These are phyloP conservation scores for Fusarium newnesense DNA, from an alignment of 2,329 filamentous ascomycete species.

Conservation along the genomic window DNA sequence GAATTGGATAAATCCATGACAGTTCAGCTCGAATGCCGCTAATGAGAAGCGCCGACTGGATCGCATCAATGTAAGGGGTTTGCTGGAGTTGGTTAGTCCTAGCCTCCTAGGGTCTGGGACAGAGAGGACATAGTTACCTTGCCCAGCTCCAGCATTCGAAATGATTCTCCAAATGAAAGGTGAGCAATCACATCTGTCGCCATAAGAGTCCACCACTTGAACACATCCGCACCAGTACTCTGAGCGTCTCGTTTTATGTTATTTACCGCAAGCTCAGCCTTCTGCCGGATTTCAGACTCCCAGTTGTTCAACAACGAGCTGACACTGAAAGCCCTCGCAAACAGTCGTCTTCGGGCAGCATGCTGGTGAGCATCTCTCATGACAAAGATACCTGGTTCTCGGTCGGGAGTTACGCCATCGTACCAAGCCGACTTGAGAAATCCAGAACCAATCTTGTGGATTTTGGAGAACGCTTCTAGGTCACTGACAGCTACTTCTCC, in stretches of 20 bases:
- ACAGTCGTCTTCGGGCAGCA: slow-evolving; percentile 3
- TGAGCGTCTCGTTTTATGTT: background rate
- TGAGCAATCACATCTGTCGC: slow-evolving; percentile 26
- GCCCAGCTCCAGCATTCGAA: slow-evolving; percentile 22
- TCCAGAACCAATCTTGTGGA: slow-evolving; percentile 27
- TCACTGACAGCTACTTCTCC: slow-evolving; percentile 13
- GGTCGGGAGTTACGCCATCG: background rate
- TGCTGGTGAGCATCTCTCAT: slow-evolving; percentile 24
- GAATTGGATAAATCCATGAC: background rate
- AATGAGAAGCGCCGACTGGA: background rate
- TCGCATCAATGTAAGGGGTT: background rate
- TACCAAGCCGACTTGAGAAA: slow-evolving; percentile 31
- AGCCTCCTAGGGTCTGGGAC: no score
- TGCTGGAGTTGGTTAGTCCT: background rate
- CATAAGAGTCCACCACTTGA: slow-evolving; percentile 36
- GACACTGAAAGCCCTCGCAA: slow-evolving; percentile 22
- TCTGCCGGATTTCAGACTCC: slow-evolving; percentile 9
- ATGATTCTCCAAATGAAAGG: slow-evolving; percentile 25
- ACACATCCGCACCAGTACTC: background rate
- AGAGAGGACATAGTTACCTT: background rate
- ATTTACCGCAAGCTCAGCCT: background rate
- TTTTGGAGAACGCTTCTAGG: slow-evolving; percentile 1
- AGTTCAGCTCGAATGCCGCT: background rate
- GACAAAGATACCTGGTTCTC: slow-evolving; percentile 5
- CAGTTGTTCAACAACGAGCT: slow-evolving; percentile 5